These are phyloP conservation scores for Serpula lacrymans DNA, from an alignment of 768 basidiomycete species.

Conservation along the genomic window DNA sequence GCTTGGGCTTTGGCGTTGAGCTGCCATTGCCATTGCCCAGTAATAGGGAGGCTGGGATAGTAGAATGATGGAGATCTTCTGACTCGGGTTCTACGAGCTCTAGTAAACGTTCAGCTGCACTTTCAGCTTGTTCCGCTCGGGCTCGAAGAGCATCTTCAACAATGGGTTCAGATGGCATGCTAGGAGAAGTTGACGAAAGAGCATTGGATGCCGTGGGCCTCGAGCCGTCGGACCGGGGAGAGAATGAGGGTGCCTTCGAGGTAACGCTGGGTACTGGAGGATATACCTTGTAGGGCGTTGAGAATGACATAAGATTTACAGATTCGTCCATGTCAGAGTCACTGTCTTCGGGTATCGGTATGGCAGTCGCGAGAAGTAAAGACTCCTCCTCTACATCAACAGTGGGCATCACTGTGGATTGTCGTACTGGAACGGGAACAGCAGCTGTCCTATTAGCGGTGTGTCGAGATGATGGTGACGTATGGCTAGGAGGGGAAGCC, in stretches of 20 bases:
- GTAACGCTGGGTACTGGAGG: slow-evolving; percentile 36
- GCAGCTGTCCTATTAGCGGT: slow-evolving; percentile 9
- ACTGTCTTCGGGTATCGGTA: slow-evolving; percentile 74
- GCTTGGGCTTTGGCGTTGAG: slow-evolving; percentile 36
- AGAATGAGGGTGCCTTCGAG: slow-evolving; percentile 46
- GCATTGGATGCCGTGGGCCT: slow-evolving; percentile 55
- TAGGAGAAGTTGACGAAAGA: slow-evolving; percentile 52
- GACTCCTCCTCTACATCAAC: slow-evolving; percentile 51
- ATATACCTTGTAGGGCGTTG: slow-evolving; percentile 56
- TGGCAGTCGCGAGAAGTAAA: slow-evolving; percentile 63
- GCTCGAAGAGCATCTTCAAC: slow-evolving; percentile 85
- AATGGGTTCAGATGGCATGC: slow-evolving; percentile 41
- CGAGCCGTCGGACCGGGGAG: slow-evolving; percentile 51
- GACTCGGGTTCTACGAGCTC: slow-evolving; percentile 85
- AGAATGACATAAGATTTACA: slow-evolving; percentile 68
- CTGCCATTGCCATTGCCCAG: slow-evolving; percentile 36
- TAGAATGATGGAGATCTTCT: slow-evolving; percentile 47
- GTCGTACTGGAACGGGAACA: slow-evolving; percentile 37
- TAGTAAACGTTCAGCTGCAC: slow-evolving; percentile 82
- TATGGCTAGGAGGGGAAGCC: slow-evolving; percentile 30
- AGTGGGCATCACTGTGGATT: slow-evolving; percentile 43
- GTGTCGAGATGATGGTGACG: slow-evolving; percentile 19
- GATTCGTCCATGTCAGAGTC: slow-evolving; percentile 63
- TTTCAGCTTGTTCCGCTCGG: slow-evolving; percentile 90
- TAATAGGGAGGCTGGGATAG: slow-evolving; percentile 53